A percentile compares a stretch with the other conserved stretches of the same genome.
Conservation (phyloP, 306 rosid species). For the Cucurbita pepo region DNA sequence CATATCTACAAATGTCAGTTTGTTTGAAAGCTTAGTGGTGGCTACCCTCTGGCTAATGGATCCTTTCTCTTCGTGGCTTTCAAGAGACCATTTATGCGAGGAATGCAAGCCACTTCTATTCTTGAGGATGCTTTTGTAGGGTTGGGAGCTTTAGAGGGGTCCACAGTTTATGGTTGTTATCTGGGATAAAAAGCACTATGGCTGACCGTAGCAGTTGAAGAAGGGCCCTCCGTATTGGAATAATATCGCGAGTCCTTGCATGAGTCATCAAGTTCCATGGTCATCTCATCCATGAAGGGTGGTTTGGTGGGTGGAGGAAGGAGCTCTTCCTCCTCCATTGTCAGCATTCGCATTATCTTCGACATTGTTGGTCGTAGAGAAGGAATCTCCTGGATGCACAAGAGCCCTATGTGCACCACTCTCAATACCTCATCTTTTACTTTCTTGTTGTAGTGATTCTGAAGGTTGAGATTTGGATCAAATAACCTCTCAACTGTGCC, state of each 20-base stretch:
- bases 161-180: constrained; percentile 1
- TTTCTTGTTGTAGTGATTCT: constrained; percentile 17
- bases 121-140: background rate
- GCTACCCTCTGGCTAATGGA: background rate
- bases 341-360: constrained; percentile 56
- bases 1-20: background rate
- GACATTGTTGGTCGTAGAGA: constrained; percentile 69
- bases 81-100: background rate
- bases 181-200: constrained; percentile 62
- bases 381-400: constrained; percentile 72
- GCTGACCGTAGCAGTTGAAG: constrained; percentile 51
- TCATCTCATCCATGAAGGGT: constrained; percentile 72
- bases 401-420: constrained; percentile 67
- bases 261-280: constrained; percentile 60
- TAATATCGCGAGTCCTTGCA: constrained; percentile 26
- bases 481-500: constrained; percentile 40
- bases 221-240: constrained; percentile 14
- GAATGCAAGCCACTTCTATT: background rate
- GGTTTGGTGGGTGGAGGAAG: constrained; percentile 75
- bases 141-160: background rate
- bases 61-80: background rate
- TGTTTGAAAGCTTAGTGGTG: background rate
- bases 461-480: constrained; percentile 56
- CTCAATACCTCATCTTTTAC: constrained; percentile 34
- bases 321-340: constrained; percentile 44